Evolutionary conservation across 257 asterid species (phyloP).

Genomic region (Penstemon eatonii): DNA sequence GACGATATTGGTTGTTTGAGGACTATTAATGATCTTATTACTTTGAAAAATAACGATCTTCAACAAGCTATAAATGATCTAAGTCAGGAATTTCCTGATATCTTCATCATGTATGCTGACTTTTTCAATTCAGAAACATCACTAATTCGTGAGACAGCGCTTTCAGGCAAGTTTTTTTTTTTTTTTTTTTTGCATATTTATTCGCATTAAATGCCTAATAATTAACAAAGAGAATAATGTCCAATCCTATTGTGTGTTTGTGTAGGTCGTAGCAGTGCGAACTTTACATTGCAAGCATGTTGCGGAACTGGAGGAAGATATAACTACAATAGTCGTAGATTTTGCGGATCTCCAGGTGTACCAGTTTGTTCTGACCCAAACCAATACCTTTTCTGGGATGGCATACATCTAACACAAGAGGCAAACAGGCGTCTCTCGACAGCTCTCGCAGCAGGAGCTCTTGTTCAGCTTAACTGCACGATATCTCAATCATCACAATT

Average conservation of each 20-base stretch:
- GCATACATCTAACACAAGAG: constrained; percentile 31
- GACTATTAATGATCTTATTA: constrained; percentile 6
- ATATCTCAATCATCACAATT: too few species aligned
- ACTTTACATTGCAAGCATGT: not conserved
- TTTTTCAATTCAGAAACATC: not conserved
- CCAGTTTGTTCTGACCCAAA: constrained; percentile 25
- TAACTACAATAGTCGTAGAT: not conserved
- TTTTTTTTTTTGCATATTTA: not conserved
- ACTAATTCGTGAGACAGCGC: not conserved
- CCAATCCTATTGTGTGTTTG: not conserved
- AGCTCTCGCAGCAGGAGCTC: too few species aligned
- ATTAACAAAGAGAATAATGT: not conserved
- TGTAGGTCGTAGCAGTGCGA: not conserved
- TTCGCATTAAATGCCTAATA: not conserved
- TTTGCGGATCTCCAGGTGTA: constrained; percentile 23
- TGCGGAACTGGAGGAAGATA: too few species aligned
- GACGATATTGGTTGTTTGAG: constrained; percentile 13
- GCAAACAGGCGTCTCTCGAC: not conserved
- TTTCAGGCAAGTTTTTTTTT: not conserved
- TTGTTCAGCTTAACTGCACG: too few species aligned
- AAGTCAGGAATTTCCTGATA: not conserved
- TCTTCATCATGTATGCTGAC: not conserved
- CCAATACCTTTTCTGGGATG: constrained; percentile 30
- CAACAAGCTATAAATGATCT: not conserved
- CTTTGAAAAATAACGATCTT: not conserved